Base-by-base conservation (phyloP, 768 basidiomycete species). In the Termitomyces heimii region DNA sequence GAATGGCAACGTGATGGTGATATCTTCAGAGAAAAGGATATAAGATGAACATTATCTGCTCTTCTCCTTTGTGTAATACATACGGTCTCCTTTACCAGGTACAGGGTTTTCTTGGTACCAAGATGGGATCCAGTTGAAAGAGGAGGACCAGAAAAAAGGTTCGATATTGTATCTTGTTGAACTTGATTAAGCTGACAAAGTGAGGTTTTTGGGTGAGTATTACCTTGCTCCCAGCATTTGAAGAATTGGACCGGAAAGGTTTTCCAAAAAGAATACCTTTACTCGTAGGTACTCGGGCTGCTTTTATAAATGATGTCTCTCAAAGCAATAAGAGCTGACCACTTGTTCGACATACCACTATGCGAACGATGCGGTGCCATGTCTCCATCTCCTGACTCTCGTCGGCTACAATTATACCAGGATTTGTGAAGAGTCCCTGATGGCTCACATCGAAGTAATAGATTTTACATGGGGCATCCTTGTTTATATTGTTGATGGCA, bases 131-230 rank as follows among this genome's bases (percentile, higher is more conserved):
- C 83, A 85, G 58, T 82, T 84, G 2, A 84, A 60, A 14, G 82
- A 82, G 0, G 84, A 85, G 0, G 83, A 84, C 61, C 81, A 86
- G 67, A 83, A 86, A 65, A 85, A 86, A 0, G 85, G 85, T 60
- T 86, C 85, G 35, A 86, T 77, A 31, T 76, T 74, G 61, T 79
- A 83, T 63, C 83, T 80, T 31, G 22, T 14, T 29, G 31, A 20
- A 6, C 16, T 10, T 32, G 4, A 32, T 32, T 32, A 32, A 9
- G 32, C 8, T 32, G 16, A 44, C 40, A 16, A 14, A 45, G 44
- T 2, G 18, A 22, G 9, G 40, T 14, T 42, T 20, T 40, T 43
- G 39, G 53, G 22, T 18, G 5, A 5, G 24, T 61, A 72, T 50
- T 60, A 83, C 84, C 65, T 81, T 37, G 78, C 72, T 8, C 85